Evolutionary conservation across 2,329 filamentous ascomycete genomes (phyloP).

Genomic region (Ceratocystiopsis brevicomis): DNA sequence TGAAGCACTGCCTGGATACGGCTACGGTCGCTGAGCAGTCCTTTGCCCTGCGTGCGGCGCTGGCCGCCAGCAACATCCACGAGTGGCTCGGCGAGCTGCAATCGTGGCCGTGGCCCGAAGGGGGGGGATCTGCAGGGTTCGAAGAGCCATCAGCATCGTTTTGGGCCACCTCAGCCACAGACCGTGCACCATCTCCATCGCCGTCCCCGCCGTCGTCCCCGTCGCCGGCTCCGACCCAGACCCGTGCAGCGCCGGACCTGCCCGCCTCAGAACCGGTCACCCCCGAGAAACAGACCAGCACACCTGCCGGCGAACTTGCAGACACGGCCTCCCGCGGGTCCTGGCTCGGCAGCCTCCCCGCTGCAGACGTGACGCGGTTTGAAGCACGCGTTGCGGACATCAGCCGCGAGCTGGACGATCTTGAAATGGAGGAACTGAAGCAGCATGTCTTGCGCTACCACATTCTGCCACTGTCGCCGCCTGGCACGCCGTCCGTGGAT

Average conservation of each 20-base stretch:
- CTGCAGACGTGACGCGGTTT: slow-evolving; percentile 44
- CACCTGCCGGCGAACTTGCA: neutral
- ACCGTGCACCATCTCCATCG: neutral
- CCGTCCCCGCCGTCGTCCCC: slow-evolving; percentile 1
- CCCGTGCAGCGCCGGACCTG: neutral
- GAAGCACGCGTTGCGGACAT: slow-evolving; percentile 61
- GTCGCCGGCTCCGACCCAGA: slow-evolving; percentile 1
- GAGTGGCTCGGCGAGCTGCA: slow-evolving; percentile 58
- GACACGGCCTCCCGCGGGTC: slow-evolving; percentile 9
- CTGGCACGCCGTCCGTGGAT: slow-evolving; percentile 19
- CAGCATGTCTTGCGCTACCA: slow-evolving; percentile 69
- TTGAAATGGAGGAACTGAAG: slow-evolving; percentile 78
- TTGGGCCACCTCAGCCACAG: neutral
- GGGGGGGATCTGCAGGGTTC: slow-evolving; percentile 32
- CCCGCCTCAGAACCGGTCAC: slow-evolving; percentile 2
- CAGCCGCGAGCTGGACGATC: slow-evolving; percentile 42
- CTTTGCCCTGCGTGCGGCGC: slow-evolving; percentile 50
- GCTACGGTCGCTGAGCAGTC: slow-evolving; percentile 48
- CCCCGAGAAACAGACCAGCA: slow-evolving; percentile 4
- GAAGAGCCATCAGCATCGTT: slow-evolving; percentile 21
- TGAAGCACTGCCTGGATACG: slow-evolving; percentile 40
- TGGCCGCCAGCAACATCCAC: slow-evolving; percentile 51
- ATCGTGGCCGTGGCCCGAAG: slow-evolving; percentile 36
- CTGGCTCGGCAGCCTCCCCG: slow-evolving; percentile 55
- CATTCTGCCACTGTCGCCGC: slow-evolving; percentile 40